Conservation (phyloP, 1,139 yeast species). For the Taiozyma sp. region DNA sequence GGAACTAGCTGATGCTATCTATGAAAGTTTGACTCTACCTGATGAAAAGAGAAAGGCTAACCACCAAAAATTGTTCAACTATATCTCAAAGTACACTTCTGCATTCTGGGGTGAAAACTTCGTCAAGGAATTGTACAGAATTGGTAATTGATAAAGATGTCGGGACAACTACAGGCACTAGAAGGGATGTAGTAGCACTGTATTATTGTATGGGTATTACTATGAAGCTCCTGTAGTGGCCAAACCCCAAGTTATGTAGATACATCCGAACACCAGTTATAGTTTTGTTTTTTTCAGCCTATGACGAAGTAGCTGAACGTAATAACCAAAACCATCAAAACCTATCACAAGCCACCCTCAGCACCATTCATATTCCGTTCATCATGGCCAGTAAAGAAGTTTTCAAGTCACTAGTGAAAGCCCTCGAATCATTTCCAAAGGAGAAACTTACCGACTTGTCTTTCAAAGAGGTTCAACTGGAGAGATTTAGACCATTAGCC, state of each 20-base stretch:
- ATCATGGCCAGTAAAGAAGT: constrained; percentile 26
- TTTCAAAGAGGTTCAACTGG: constrained; percentile 61
- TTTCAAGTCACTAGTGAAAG: constrained; percentile 36
- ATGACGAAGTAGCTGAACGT: neutral
- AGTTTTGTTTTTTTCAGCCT: neutral
- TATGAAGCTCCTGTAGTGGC: too few species aligned
- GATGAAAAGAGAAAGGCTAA: constrained; percentile 73
- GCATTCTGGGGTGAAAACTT: constrained; percentile 97
- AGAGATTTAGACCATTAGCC: constrained; percentile 46
- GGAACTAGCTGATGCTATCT: constrained; percentile 80
- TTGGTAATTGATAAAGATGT: constrained; percentile 11
- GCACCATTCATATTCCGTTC: neutral
- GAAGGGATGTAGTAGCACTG: too few species aligned
- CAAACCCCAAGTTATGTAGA: neutral
- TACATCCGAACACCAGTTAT: neutral
- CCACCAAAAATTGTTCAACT: constrained; percentile 77
- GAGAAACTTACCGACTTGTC: constrained; percentile 66
- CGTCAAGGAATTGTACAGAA: constrained; percentile 73
- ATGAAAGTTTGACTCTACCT: constrained; percentile 83
- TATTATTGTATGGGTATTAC: too few species aligned
- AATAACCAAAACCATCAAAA: neutral
- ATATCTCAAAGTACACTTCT: constrained; percentile 89
- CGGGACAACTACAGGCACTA: too few species aligned
- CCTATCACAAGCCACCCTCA: neutral
- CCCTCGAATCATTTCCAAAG: constrained; percentile 47